Percentiles rank a stretch among this genome's conserved stretches.
Evolutionary conservation across 768 basidiomycete genomes (phyloP).

Genomic region (Phylloporus arenicola): DNA sequence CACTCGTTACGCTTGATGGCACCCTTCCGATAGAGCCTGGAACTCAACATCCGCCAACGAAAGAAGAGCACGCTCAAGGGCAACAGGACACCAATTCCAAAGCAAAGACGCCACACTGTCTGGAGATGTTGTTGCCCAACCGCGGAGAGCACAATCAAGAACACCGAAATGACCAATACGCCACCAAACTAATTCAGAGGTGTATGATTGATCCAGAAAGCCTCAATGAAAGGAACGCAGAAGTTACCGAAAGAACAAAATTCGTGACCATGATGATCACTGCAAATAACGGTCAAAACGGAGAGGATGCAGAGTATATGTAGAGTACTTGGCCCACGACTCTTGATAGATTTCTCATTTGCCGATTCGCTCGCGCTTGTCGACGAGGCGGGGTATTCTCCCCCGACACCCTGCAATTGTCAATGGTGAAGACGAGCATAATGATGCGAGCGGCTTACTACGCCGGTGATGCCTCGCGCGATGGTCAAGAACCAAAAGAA

Average conservation of each 20-base stretch:
- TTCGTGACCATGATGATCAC: no score
- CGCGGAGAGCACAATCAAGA: no score
- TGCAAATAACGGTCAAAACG: slow-evolving; percentile 33
- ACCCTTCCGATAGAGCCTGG: slow-evolving; percentile 53
- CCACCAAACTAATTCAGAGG: no score
- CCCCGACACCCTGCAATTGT: no score
- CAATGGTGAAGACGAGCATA: neutral
- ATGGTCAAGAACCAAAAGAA: slow-evolving; percentile 74
- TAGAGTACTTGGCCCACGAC: slow-evolving; percentile 51
- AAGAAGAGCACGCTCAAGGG: slow-evolving; percentile 67
- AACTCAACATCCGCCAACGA: slow-evolving; percentile 66
- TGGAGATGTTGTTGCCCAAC: no score
- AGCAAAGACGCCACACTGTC: slow-evolving; percentile 14
- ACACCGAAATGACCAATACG: no score
- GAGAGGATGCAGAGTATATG: slow-evolving; percentile 4
- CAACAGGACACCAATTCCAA: slow-evolving; percentile 55
- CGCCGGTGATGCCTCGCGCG: slow-evolving; percentile 63
- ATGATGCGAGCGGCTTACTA: slow-evolving; percentile 35
- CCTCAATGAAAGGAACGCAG: no score
- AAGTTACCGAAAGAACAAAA: no score
- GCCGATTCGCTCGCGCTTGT: slow-evolving; percentile 67
- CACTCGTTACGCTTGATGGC: slow-evolving; percentile 53
- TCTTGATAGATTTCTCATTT: slow-evolving; percentile 57
- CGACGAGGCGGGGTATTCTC: slow-evolving; percentile 71
- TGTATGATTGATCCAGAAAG: no score